Base-by-base conservation (phyloP, 805 yeast species). In the Candida anglica region DNA sequence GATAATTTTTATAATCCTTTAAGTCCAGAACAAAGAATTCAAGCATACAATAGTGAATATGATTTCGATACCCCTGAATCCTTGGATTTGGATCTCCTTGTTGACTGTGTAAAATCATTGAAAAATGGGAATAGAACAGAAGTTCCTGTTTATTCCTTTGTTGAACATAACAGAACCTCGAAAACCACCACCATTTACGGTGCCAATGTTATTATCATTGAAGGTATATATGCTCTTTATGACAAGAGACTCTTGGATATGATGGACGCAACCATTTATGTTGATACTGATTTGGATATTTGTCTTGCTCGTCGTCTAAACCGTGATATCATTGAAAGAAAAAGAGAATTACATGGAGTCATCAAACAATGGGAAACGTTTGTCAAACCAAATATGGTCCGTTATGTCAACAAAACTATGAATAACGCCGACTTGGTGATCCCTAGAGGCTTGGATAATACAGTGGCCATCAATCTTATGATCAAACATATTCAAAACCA, bases 1-100 rank as follows among this genome's bases (percentile, higher is more conserved):
- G 98, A 93, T 54, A 91, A 91, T 58, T 93, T 91, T 54, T 93
- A 93, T 62, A 77, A 73, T 30, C 93, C 93, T 0, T 66, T 93
- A 44, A 70, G 67, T 1, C 60, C 56, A 2, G 91, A 77, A 27
- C 76, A 86, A 42, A 67, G 83, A 13, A 47, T 64, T 37, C 49
- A 45, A 33, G 98, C 97, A 0, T 83, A 81, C 52, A 51, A 60
- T 6, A 74, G 81, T 44, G 76, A 86, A 42, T 85, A 71, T 51
- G 97, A 93, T 56, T 86, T 93, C 49, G 98, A 93, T 58, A 69
- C 74, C 13, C 98, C 98, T 0, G 72, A 71, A n/a, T 81, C 96
- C 0, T 59, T 88, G 19, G 98, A 93, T 53, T 58, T 86, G 46
- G 95, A 88, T 43, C 52, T 80, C 27, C 67, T 88, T 19, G 75